A percentile compares a stretch with the other conserved stretches of the same genome.
Conservation (phyloP, 768 basidiomycete species). For the Gloeostereum incarnatum region DNA sequence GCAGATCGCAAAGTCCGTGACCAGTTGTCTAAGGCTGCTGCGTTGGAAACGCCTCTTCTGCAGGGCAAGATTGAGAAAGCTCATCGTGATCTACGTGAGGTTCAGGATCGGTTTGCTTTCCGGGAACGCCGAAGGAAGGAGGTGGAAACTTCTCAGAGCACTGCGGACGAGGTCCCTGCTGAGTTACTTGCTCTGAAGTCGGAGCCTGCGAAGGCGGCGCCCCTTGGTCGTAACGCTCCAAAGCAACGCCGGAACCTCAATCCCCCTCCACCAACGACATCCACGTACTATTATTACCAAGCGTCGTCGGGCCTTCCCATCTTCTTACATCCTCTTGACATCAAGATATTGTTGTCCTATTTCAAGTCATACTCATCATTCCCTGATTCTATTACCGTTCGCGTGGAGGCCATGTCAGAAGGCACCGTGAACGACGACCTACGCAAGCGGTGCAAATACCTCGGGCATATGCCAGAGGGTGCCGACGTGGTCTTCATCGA, state of each 20-base stretch:
- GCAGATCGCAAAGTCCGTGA: constrained; percentile 69
- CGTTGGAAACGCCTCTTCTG: constrained; percentile 64
- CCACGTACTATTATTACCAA: constrained; percentile 95
- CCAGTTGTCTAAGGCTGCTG: constrained; percentile 72
- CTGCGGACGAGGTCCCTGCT: constrained; percentile 36
- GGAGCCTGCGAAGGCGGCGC: constrained; percentile 1
- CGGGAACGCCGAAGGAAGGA: constrained; percentile 20
- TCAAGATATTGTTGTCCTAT: constrained; percentile 82
- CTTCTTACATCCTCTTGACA: constrained; percentile 94
- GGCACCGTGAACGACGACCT: constrained; percentile 88
- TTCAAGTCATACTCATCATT: constrained; percentile 76
- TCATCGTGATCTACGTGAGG: constrained; percentile 43
- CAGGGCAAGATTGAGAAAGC: constrained; percentile 56
- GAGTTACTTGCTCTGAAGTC: constrained; percentile 45
- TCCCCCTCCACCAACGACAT: constrained; percentile 78
- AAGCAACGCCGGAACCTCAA: constrained; percentile 73
- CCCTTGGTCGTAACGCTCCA: constrained; percentile 30
- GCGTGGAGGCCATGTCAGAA: constrained; percentile 69
- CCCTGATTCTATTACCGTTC: constrained; percentile 72
- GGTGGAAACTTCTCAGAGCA: constrained; percentile 5
- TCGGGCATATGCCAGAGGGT: constrained; percentile 84
- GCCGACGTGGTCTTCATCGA: constrained; percentile 94
- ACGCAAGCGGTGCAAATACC: constrained; percentile 91
- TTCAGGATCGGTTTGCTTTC: constrained; percentile 31
- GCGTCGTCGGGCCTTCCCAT: constrained; percentile 84